Evolutionary conservation across 305 asterid species (phyloP).

Genomic region (Caryopteris hybrid): DNA sequence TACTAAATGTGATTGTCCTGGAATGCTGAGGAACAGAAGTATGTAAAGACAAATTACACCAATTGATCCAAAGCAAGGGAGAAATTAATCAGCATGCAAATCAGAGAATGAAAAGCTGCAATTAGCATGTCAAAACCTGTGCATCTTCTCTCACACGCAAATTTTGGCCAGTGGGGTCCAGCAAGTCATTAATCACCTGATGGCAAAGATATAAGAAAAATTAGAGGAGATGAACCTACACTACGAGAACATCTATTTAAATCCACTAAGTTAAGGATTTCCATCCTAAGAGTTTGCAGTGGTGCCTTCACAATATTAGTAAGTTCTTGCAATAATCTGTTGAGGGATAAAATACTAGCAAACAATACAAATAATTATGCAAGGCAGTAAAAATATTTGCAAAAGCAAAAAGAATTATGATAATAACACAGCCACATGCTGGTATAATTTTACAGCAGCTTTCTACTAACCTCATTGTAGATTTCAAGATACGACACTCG

Average conservation of each 20-base stretch:
- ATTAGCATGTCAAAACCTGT: constrained; percentile 48
- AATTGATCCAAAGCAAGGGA: constrained; percentile 9
- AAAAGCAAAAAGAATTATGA: not conserved
- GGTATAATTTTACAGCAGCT: not conserved
- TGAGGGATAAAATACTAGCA: constrained; percentile 5
- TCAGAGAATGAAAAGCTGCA: constrained; percentile 6
- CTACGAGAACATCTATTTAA: not conserved
- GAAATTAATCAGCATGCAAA: constrained; percentile 4
- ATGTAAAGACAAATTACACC: not conserved
- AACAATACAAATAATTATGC: not conserved
- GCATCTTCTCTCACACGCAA: constrained; percentile 97
- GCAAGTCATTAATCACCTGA: constrained; percentile 92
- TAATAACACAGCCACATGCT: not conserved
- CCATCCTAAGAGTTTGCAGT: not conserved
- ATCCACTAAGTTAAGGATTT: not conserved
- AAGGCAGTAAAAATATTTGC: not conserved
- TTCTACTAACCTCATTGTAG: constrained; percentile 86
- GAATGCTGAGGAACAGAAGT: not conserved
- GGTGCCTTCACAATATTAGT: not conserved
- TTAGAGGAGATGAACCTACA: constrained; percentile 6
- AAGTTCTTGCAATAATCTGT: not conserved
- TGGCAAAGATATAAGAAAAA: constrained; percentile 17
- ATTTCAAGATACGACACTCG: constrained; percentile 95
- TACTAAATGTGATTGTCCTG: constrained; percentile 1
- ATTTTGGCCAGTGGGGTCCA: constrained; percentile 96